Evolutionary conservation across 768 basidiomycete species (phyloP).

Genomic region (Phanerochaete carnosa): DNA sequence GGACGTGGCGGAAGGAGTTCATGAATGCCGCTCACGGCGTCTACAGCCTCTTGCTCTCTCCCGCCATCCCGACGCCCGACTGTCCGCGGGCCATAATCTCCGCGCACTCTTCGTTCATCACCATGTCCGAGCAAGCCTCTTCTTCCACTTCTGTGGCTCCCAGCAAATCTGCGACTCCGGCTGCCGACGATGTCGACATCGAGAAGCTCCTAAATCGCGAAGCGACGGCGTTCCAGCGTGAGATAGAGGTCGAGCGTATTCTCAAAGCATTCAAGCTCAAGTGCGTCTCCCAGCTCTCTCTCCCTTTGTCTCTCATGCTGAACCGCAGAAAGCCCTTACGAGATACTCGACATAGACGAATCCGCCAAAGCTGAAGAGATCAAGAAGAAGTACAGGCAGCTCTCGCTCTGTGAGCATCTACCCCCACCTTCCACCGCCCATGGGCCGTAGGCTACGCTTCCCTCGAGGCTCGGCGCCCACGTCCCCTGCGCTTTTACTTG

Average conservation of each 20-base stretch:
- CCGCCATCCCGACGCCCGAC: conserved; percentile 8
- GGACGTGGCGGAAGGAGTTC: conserved; percentile 20
- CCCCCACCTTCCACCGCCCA: background rate
- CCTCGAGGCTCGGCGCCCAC: conserved; percentile 12
- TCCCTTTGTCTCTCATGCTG: background rate
- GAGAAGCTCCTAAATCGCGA: conserved; percentile 78
- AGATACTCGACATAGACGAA: conserved; percentile 80
- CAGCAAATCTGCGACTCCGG: conserved; percentile 16
- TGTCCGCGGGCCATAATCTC: background rate
- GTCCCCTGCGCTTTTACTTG: background rate
- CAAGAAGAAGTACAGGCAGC: conserved; percentile 83
- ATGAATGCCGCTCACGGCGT: conserved; percentile 14
- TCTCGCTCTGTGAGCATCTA: conserved; percentile 70
- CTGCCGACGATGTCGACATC: conserved; percentile 50
- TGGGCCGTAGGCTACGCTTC: conserved; percentile 1
- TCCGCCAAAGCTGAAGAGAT: conserved; percentile 74
- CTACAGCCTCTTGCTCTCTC: conserved; percentile 7
- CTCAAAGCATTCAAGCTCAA: conserved; percentile 95
- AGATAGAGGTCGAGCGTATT: conserved; percentile 88
- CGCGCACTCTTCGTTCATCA: background rate
- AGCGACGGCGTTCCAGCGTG: conserved; percentile 82
- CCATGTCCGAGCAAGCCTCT: conserved; percentile 21
- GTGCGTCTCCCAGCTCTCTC: conserved; percentile 39
- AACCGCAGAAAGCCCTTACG: conserved; percentile 70
- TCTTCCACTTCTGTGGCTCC: conserved; percentile 15